Percentiles rank a stretch among this genome's conserved stretches.
These are phyloP conservation scores for Ogataea nonfermentans DNA, from an alignment of 805 yeast genomes.

Conservation along the genomic window DNA sequence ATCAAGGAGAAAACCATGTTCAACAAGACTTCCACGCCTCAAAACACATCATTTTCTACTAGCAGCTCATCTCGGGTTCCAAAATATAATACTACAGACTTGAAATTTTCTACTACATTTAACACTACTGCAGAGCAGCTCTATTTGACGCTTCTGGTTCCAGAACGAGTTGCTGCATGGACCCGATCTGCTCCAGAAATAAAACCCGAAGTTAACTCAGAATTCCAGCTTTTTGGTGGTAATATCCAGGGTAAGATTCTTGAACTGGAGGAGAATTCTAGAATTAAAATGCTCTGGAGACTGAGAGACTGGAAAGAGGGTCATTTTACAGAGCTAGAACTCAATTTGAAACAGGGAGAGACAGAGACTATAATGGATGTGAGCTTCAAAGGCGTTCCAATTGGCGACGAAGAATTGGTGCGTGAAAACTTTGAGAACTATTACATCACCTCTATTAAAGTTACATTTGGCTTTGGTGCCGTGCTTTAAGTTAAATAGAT, in stretches of 20 bases:
- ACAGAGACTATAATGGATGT: constrained; percentile 82
- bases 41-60: constrained; percentile 10
- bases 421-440: constrained; percentile 83
- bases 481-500: constrained; percentile 48
- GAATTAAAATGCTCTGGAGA: constrained; percentile 80
- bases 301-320: constrained; percentile 85
- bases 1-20: constrained; percentile 30
- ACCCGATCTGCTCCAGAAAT: constrained; percentile 69
- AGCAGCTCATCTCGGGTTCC: constrained; percentile 38
- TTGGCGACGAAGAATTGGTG: constrained; percentile 92
- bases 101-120: constrained; percentile 76
- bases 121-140: constrained; percentile 86
- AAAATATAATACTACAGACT: constrained; percentile 75
- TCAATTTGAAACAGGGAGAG: constrained; percentile 72
- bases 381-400: constrained; percentile 82
- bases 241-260: constrained; percentile 71
- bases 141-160: constrained; percentile 72
- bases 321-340: constrained; percentile 67
- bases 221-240: constrained; percentile 80
- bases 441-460: constrained; percentile 83
- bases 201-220: constrained; percentile 57
- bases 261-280: constrained; percentile 55
- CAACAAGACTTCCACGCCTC: constrained; percentile 19
- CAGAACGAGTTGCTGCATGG: constrained; percentile 86
- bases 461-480: constrained; percentile 95